Evolutionary conservation across 495 filamentous ascomycete species (phyloP).

Genomic region (Lasiosphaeria ovina): DNA sequence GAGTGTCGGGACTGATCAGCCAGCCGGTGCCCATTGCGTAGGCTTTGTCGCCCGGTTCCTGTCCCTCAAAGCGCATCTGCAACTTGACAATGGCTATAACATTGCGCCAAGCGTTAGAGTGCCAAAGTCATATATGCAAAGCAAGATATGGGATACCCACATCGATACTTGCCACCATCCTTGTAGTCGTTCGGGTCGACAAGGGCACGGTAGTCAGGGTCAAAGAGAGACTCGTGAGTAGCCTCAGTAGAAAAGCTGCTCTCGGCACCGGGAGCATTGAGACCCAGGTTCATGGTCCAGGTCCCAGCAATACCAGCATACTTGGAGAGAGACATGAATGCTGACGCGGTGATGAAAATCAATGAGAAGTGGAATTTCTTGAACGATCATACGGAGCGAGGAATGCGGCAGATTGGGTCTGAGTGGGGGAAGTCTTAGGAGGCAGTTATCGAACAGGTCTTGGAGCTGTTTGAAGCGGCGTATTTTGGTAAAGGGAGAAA

Average conservation of each 20-base stretch:
- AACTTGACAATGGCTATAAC: constrained; percentile 40
- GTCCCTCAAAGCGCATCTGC: constrained; percentile 36
- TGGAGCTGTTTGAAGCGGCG: no score
- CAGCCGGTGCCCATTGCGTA: constrained; percentile 39
- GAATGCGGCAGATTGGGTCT: not conserved
- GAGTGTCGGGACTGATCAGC: constrained; percentile 35
- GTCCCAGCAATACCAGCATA: constrained; percentile 10
- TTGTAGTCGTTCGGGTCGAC: constrained; percentile 28
- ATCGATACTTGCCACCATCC: constrained; percentile 38
- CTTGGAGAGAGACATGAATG: constrained; percentile 3
- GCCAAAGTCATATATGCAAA: not conserved
- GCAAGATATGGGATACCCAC: constrained; percentile 18
- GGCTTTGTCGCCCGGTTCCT: constrained; percentile 13
- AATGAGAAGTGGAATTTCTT: not conserved
- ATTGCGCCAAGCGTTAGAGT: not conserved
- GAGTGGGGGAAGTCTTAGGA: not conserved
- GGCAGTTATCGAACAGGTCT: no score
- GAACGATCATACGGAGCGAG: not conserved
- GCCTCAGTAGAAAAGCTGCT: constrained; percentile 9
- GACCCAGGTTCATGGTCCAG: constrained; percentile 9
- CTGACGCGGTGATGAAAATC: not conserved
- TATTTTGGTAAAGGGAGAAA: no score
- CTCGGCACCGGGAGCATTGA: constrained; percentile 6
- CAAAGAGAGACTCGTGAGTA: constrained; percentile 24
- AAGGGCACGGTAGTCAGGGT: constrained; percentile 27